A percentile compares a stretch with the other conserved stretches of the same genome.
These are phyloP conservation scores for Anthoceros angustus DNA, from an alignment of 225 moss, liverwort and hornwort genomes.

Conservation along the genomic window DNA sequence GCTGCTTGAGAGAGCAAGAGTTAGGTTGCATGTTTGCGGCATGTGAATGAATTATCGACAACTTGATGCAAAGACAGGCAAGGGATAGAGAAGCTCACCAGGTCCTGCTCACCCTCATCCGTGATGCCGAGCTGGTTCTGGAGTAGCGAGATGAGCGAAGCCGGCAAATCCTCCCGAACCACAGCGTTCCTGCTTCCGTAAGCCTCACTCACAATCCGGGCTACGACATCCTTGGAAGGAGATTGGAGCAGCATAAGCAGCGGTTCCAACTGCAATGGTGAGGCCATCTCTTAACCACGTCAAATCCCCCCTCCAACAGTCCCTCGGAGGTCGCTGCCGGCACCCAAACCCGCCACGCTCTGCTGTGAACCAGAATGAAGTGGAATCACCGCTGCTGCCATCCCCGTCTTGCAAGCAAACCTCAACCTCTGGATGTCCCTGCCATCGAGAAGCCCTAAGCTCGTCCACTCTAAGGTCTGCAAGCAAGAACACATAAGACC, in stretches of 20 bases:
- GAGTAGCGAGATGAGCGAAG: not conserved
- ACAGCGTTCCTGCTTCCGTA: not conserved
- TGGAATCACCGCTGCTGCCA: too few species aligned
- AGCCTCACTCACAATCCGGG: not conserved
- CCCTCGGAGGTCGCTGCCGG: too few species aligned
- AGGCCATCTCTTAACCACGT: not conserved
- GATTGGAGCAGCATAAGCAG: not conserved
- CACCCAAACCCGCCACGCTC: too few species aligned
- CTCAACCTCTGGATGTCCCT: too few species aligned
- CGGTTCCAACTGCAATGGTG: not conserved
- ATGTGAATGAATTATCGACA: not conserved
- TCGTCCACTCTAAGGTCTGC: too few species aligned
- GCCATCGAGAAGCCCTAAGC: too few species aligned
- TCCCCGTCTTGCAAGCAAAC: too few species aligned
- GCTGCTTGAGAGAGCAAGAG: not conserved
- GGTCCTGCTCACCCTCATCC: not conserved
- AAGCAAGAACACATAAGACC: too few species aligned
- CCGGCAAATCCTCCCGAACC: not conserved
- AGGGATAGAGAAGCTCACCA: not conserved
- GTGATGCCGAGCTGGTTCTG: not conserved
- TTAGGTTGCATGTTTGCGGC: not conserved
- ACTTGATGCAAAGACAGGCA: not conserved
- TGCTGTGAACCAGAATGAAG: too few species aligned
- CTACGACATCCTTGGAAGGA: not conserved
- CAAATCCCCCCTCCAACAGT: too few species aligned